phyloP scores from a whole-genome alignment of 2,329 filamentous ascomycete species.

The Neofusicoccum kwambonambiense region DNA sequence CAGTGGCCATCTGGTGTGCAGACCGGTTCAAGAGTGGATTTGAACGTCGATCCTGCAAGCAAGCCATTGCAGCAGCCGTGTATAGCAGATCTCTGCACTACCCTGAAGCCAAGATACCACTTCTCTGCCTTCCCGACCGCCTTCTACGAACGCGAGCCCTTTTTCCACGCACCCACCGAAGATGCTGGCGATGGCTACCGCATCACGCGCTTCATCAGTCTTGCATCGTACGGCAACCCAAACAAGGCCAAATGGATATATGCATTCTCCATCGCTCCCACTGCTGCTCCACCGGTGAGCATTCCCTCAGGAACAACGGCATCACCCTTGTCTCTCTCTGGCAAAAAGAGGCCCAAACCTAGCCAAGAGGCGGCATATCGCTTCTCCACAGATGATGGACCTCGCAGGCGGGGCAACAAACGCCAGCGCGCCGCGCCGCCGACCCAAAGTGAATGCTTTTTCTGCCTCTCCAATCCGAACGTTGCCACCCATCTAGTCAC shows the following conservation, averaged over 20 bases:
- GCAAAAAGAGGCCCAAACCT: slow-evolving; percentile 56
- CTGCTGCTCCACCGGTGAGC: slow-evolving; percentile 57
- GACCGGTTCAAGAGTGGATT: slow-evolving; percentile 62
- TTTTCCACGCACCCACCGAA: slow-evolving; percentile 64
- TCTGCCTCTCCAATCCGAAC: slow-evolving; percentile 86
- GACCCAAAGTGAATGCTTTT: slow-evolving; percentile 78
- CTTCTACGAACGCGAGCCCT: slow-evolving; percentile 91
- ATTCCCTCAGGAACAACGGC: slow-evolving; percentile 71
- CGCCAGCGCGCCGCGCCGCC: slow-evolving; percentile 38
- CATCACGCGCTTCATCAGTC: slow-evolving; percentile 85
- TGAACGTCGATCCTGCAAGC: slow-evolving; percentile 50
- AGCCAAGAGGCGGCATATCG: slow-evolving; percentile 32
- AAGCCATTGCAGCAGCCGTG: slow-evolving; percentile 60
- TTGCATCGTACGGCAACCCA: slow-evolving; percentile 74
- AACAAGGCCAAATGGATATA: slow-evolving; percentile 79
- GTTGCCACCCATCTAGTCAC: slow-evolving; percentile 84
- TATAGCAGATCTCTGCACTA: slow-evolving; percentile 73
- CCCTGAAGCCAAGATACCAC: slow-evolving; percentile 89
- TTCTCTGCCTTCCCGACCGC: slow-evolving; percentile 68
- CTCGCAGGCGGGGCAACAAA: slow-evolving; percentile 41
- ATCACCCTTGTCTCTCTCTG: slow-evolving; percentile 64
- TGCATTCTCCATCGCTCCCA: slow-evolving; percentile 64
- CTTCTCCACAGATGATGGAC: slow-evolving; percentile 35
- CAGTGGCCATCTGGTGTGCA: slow-evolving; percentile 79
- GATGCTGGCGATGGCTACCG: slow-evolving; percentile 52